These are phyloP conservation scores for Herpotrichia juniperi DNA, from an alignment of 2,329 filamentous ascomycete species.

Conservation along the genomic window DNA sequence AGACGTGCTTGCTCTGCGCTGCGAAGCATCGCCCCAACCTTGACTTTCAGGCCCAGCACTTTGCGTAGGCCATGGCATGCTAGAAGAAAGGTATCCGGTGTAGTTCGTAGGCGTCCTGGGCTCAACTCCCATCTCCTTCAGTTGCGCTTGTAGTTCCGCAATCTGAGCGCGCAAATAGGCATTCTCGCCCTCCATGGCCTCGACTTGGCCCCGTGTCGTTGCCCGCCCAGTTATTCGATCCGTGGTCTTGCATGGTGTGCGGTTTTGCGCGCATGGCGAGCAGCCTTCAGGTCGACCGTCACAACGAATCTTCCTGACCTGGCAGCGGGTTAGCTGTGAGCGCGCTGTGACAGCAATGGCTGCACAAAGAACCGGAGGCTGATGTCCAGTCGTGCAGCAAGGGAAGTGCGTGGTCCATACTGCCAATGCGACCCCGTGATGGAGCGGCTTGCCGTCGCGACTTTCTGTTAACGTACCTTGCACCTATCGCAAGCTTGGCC, in stretches of 20 bases:
- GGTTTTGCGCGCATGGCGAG: slow-evolving; percentile 78
- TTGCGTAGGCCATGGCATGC: slow-evolving; percentile 22
- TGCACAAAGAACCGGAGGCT: background rate
- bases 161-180: slow-evolving; percentile 70
- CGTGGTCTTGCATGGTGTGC: slow-evolving; percentile 80
- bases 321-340: slow-evolving; percentile 17
- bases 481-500: slow-evolving; percentile 89
- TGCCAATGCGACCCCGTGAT: background rate
- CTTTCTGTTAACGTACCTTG: slow-evolving; percentile 64
- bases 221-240: slow-evolving; percentile 85
- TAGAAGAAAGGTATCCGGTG: slow-evolving; percentile 40
- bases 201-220: slow-evolving; percentile 77
- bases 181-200: slow-evolving; percentile 76
- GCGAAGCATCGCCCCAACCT: slow-evolving; percentile 26
- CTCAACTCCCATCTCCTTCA: slow-evolving; percentile 66
- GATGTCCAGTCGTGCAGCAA: background rate
- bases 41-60: slow-evolving; percentile 19
- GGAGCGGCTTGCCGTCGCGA: background rate
- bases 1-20: slow-evolving; percentile 29
- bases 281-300: slow-evolving; percentile 81
- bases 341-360: background rate
- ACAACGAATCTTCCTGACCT: slow-evolving; percentile 87
- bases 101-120: slow-evolving; percentile 55
- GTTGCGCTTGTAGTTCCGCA: slow-evolving; percentile 69
- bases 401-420: background rate